phyloP scores from a whole-genome alignment of 768 basidiomycete genomes.

The Pluteus cervinus region DNA sequence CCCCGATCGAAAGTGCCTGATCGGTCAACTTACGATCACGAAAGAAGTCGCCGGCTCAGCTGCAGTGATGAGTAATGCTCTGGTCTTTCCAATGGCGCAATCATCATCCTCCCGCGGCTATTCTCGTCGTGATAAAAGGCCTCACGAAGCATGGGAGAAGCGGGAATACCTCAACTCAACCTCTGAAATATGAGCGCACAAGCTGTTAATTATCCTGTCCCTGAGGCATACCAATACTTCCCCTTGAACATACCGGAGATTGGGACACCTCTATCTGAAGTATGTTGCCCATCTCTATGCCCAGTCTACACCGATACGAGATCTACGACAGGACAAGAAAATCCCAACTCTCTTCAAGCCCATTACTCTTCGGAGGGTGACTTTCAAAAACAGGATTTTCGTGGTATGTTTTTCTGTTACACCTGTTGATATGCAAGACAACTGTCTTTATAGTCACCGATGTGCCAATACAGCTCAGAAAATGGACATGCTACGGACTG shows the following conservation, averaged over 20 bases:
- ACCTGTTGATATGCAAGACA: background rate
- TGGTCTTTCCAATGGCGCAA: no score
- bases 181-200: no score
- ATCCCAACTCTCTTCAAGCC: slow-evolving; percentile 62
- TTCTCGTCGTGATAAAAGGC: no score
- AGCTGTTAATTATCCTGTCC: slow-evolving; percentile 45
- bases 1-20: no score
- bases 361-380: slow-evolving; percentile 49
- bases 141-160: no score
- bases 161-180: no score
- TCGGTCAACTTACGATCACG: no score
- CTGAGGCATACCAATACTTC: slow-evolving; percentile 48
- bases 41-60: no score
- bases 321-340: slow-evolving; percentile 42
- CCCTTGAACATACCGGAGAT: slow-evolving; percentile 55
- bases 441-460: slow-evolving; percentile 50
- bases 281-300: no score
- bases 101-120: no score
- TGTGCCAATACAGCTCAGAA: slow-evolving; percentile 79
- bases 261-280: slow-evolving; percentile 27
- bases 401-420: slow-evolving; percentile 34
- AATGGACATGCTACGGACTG: slow-evolving; percentile 76
- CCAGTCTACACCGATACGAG: no score
- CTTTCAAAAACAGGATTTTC: slow-evolving; percentile 73
- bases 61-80: no score